Conservation (phyloP, 2,329 filamentous ascomycete genomes). For the Didymellaceae sp. region DNA sequence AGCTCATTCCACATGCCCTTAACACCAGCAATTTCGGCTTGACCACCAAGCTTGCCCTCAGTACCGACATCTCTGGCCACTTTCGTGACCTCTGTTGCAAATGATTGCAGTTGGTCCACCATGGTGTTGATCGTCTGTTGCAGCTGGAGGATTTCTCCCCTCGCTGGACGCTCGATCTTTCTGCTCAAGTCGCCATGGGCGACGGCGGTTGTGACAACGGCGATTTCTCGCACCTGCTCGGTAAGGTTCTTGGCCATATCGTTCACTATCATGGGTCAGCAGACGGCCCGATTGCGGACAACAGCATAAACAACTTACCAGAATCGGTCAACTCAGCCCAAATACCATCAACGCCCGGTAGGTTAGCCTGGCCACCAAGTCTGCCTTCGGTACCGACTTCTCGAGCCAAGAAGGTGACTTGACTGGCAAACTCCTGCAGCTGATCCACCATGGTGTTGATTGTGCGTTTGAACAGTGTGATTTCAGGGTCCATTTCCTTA, state of each 20-base stretch:
- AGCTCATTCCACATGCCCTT: constrained; percentile 70
- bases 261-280: constrained; percentile 69
- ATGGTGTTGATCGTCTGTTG: constrained; percentile 84
- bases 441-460: constrained; percentile 99
- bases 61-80: constrained; percentile 70
- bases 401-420: constrained; percentile 91
- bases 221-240: constrained; percentile 96
- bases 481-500: constrained; percentile 97
- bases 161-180: constrained; percentile 93
- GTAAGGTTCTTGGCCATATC: constrained; percentile 98
- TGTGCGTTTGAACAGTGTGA: constrained; percentile 95
- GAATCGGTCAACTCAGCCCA: constrained; percentile 90
- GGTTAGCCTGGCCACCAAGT: constrained; percentile 90
- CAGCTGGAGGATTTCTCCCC: constrained; percentile 91
- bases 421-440: constrained; percentile 92
- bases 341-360: constrained; percentile 92
- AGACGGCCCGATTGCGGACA: constrained; percentile 26
- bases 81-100: constrained; percentile 69
- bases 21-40: constrained; percentile 69
- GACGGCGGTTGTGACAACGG: constrained; percentile 93
- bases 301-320: constrained; percentile 48
- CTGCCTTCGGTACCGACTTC: constrained; percentile 97
- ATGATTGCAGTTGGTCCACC: constrained; percentile 71
- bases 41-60: constrained; percentile 67
- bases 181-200: constrained; percentile 92